Evolutionary conservation across 2,329 filamentous ascomycete genomes (phyloP), one percentile per base, ranked within the genome.

Genomic region (Teratosphaeriaceae sp.): DNA sequence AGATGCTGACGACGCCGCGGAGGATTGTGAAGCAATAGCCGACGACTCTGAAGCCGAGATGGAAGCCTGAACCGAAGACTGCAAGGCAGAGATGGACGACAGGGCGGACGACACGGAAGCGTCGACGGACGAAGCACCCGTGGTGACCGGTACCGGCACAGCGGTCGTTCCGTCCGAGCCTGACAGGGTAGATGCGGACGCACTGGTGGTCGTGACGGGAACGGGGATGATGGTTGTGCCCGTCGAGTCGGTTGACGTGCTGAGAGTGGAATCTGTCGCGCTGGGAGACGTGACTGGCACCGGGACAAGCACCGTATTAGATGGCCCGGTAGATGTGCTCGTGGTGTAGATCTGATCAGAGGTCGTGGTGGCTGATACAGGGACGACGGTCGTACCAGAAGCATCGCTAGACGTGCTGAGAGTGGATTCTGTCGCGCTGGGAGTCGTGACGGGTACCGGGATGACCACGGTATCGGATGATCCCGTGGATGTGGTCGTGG

Each of bases 301-400:
- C 6, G 44, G 47, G 12, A 45, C 26, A 12, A 43, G 39, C 3
- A 45, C 43, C 9, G 43, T 42, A 24, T 42, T 41, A 18, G 40
- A 40, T 3, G 39, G 19, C 12, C 40, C 29, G 15, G 44, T 34
- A 21, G 42, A 21, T 13, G 48, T 39, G 23, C 43, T 33, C 3
- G 50, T 51, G 9, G 49, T 45, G 50, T 45, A 20, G 42, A 20
- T 18, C 50, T 7, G 51, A 45, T 18, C 51, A 46, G 19, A 50
- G 47, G 12, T 51, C 15, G 19, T 38, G 12, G 35, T 29, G 20
- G 29, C 37, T 8, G 23, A 24, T 13, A 58, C 42, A 12, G 55
- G 49, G 19, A 58, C 47, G 18, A 55, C 46, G 7, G 50, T 51
- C 0, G 53, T 47, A 15, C 51, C 54, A 30, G 37, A 37, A 9